Base-by-base conservation (phyloP, 805 yeast species). In the Myxozyma neglecta region DNA sequence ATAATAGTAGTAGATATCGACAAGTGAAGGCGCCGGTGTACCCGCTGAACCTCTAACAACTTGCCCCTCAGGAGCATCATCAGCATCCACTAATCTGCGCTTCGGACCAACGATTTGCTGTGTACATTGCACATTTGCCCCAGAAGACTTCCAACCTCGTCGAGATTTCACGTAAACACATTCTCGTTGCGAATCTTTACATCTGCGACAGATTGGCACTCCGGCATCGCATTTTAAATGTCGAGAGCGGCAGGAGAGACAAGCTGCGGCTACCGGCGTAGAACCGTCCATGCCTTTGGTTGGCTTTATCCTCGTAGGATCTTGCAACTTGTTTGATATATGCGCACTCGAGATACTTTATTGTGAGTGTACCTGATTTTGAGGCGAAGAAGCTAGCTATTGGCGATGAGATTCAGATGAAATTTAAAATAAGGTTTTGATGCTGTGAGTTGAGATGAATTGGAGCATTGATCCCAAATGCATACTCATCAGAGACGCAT, bases 161-260 rank as follows among this genome's bases (percentile, higher is more conserved):
- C 65, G 57, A 14, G 60, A 54, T 57, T 61, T 61, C 48, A 61
- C 63, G 46, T 61, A 61, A 36, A 58, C 55, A 56, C 65, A 61
- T 49, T 61, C 62, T 40, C 65, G 62, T 29, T 32, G 43, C 32
- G 47, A 36, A 24, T 49, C 62, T 39, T 39, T 32, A 46, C 65
- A 61, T 29, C 65, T 56, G 42, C 24, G 51, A 37, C 65, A 61
- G 11, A 58, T 51, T 10, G 65, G 65, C 9, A 54, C 49, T 9
- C 34, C 29, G 14, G 60, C 65, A 35, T 61, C 63, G 49, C 65
- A 61, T 35, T 61, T 61, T 49, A 61, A 60, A 50, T 61, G 65
- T 14, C 65, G 59, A 4, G 56, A 56, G 36, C 70, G 69, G 29
- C 68, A 65, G 40, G 50, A 61, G 16, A 55, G 60, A 51, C 63